Percentiles rank a stretch among this genome's conserved stretches.
Conservation (phyloP, 371 early-diverging fungal species). For the Umbelopsis sp. region DNA sequence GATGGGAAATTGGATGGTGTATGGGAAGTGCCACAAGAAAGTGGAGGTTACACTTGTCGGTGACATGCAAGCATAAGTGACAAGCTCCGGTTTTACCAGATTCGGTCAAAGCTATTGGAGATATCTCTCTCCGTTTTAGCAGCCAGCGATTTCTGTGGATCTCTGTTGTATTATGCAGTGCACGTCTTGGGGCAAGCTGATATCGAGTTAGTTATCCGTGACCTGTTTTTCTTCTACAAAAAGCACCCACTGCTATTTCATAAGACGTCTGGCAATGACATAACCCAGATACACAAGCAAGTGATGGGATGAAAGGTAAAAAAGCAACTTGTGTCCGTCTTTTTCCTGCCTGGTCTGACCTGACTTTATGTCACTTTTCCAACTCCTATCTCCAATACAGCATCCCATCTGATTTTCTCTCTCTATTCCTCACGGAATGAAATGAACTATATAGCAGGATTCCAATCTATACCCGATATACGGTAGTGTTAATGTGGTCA, state of each 20-base stretch:
- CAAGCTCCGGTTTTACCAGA: conserved; percentile 12
- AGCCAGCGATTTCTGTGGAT: too few relatives aligned
- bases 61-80: conserved; percentile 6
- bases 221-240: too few relatives aligned
- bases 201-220: too few relatives aligned
- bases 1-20: background rate
- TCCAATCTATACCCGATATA: conserved; percentile 17
- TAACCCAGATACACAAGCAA: too few relatives aligned
- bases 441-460: background rate
- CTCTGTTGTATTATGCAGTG: too few relatives aligned
- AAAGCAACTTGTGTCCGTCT: too few relatives aligned
- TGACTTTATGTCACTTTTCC: background rate
- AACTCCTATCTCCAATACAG: background rate
- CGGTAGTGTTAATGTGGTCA: background rate
- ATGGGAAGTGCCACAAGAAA: conserved; percentile 13
- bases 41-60: conserved; percentile 16
- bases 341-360: too few relatives aligned
- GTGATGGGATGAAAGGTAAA: too few relatives aligned
- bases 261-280: too few relatives aligned
- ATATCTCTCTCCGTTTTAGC: too few relatives aligned
- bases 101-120: conserved; percentile 13
- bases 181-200: too few relatives aligned
- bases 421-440: background rate
- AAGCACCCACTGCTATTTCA: too few relatives aligned
- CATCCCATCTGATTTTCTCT: background rate